phyloP scores from a whole-genome alignment of 371 early-diverging fungal species.

The Funneliformis caledonium region DNA sequence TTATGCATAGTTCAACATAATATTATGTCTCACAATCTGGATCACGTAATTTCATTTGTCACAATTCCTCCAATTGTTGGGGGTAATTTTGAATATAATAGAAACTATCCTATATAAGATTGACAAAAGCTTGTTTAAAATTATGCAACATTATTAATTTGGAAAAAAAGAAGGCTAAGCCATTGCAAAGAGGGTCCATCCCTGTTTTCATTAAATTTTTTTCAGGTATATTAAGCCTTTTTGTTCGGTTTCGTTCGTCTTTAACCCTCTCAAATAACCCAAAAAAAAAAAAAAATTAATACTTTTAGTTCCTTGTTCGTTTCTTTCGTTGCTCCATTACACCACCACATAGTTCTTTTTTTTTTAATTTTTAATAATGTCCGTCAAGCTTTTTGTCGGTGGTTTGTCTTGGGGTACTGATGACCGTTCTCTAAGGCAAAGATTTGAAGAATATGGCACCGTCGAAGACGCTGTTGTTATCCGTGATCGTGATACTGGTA shows the following conservation, averaged over 20 bases:
- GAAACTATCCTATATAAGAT: no score
- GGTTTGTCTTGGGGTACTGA: slow-evolving; percentile 67
- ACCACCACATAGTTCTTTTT: background rate
- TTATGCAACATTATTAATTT: background rate
- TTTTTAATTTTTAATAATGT: slow-evolving; percentile 4
- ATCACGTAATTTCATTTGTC: background rate
- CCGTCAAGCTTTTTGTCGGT: slow-evolving; percentile 69
- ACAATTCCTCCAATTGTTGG: background rate
- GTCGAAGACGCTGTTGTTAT: slow-evolving; percentile 53
- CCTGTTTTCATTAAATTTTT: background rate
- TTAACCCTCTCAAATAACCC: background rate
- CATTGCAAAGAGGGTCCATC: background rate
- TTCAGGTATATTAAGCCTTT: background rate
- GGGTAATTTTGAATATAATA: background rate
- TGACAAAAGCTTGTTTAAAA: background rate
- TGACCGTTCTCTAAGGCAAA: slow-evolving; percentile 56
- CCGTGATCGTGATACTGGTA: slow-evolving; percentile 59
- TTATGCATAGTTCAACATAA: no score
- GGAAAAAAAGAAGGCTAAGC: background rate
- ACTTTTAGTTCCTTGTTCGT: background rate
- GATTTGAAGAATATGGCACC: slow-evolving; percentile 53
- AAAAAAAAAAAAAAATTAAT: no score
- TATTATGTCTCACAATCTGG: background rate
- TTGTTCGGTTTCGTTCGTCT: background rate
- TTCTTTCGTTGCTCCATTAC: background rate